These are phyloP conservation scores for Dactylis glomerata DNA, from an alignment of 176 grass and related monocot species.

Conservation along the genomic window DNA sequence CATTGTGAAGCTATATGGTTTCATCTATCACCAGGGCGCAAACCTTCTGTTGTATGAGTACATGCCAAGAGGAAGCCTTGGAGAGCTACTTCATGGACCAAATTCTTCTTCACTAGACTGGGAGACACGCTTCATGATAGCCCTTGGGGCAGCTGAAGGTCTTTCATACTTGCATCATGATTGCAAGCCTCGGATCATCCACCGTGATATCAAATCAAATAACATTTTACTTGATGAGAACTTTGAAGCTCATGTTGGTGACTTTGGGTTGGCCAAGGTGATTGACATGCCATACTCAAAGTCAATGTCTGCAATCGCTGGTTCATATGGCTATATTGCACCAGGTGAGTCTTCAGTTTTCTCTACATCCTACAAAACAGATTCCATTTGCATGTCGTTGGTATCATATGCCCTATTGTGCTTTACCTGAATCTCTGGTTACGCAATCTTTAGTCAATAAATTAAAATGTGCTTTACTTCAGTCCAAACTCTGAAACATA, in stretches of 20 bases:
- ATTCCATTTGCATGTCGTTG: neutral
- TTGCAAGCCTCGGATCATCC: conserved; percentile 90
- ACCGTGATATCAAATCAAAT: conserved; percentile 97
- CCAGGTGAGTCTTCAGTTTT: conserved; percentile 61
- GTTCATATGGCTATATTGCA: conserved; percentile 98
- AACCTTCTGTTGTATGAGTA: conserved; percentile 94
- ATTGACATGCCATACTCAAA: conserved; percentile 95
- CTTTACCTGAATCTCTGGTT: conserved; percentile 1
- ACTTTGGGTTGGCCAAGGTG: conserved; percentile 97
- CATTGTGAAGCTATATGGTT: conserved; percentile 96
- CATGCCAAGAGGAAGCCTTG: conserved; percentile 94
- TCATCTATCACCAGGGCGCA: conserved; percentile 87
- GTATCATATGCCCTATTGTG: neutral
- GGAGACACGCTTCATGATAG: conserved; percentile 83
- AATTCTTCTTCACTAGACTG: conserved; percentile 70
- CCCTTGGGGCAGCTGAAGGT: conserved; percentile 88
- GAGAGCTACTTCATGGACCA: conserved; percentile 87
- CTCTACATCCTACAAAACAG: neutral
- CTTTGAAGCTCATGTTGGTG: conserved; percentile 97
- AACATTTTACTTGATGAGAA: conserved; percentile 99
- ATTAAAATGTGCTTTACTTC: neutral
- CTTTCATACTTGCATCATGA: conserved; percentile 95
- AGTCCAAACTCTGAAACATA: neutral
- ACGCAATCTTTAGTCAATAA: neutral
- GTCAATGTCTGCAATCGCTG: conserved; percentile 97